Conservation (phyloP, 306 rosid species). For the Vicia sativa region DNA sequence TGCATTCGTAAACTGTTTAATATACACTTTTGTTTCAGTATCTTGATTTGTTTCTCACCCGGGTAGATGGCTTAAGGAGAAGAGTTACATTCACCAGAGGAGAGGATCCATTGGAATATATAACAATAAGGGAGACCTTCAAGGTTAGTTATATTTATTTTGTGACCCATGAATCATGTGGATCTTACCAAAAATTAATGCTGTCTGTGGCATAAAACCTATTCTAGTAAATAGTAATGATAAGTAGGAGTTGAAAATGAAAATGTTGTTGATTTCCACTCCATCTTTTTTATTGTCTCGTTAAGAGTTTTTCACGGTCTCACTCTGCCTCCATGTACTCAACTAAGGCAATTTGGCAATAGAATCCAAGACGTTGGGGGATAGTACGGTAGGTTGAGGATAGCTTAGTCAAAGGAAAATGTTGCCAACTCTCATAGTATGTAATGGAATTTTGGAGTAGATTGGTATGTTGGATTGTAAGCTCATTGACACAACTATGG, state of each 20-base stretch:
- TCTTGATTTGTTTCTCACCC: constrained; percentile 84
- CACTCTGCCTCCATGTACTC: background rate
- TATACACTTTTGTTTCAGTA: constrained; percentile 56
- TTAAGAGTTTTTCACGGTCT: background rate
- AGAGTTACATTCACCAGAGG: constrained; percentile 55
- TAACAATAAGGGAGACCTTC: constrained; percentile 69
- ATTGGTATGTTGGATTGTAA: too few species aligned
- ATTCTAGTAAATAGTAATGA: constrained; percentile 21
- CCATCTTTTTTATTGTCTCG: background rate
- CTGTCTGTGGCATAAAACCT: background rate
- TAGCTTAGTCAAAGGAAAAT: too few species aligned
- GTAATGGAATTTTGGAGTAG: too few species aligned
- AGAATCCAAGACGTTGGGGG: background rate
- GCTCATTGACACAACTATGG: too few species aligned
- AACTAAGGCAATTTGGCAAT: background rate
- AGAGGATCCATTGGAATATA: constrained; percentile 58
- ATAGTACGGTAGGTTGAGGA: background rate
- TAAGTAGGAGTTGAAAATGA: constrained; percentile 18
- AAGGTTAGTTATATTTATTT: constrained; percentile 63
- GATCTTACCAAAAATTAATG: background rate
- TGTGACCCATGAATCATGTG: background rate
- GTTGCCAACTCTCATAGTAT: too few species aligned
- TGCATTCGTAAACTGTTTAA: constrained; percentile 23
- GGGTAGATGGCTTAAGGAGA: constrained; percentile 90
- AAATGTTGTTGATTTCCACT: constrained; percentile 10